Percentiles rank a stretch among this genome's conserved stretches.
phyloP scores from a whole-genome alignment of 768 basidiomycete genomes.

The Suillus americanus region DNA sequence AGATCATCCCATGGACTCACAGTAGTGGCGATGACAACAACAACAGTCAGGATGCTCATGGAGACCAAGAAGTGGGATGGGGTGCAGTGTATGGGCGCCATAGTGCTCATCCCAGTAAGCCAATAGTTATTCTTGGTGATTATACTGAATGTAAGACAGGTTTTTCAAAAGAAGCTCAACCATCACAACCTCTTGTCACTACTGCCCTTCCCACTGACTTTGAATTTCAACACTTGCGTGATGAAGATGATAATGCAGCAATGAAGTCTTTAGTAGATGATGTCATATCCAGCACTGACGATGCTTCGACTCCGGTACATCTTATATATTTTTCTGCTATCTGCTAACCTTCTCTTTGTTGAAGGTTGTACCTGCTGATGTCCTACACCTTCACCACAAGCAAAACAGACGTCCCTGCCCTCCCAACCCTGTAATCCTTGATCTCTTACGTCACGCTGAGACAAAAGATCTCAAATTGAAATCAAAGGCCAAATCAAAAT shows the following conservation, averaged over 20 bases:
- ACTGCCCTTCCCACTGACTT: neutral
- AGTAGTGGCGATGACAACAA: neutral
- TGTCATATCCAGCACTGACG: neutral
- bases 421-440: neutral
- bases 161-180: neutral
- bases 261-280: neutral
- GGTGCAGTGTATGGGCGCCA: neutral
- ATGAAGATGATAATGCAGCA: neutral
- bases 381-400: neutral
- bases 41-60: neutral
- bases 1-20: slow-evolving; percentile 3
- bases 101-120: neutral
- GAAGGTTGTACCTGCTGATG: neutral
- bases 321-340: neutral
- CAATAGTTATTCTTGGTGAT: neutral
- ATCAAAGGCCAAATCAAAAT: neutral
- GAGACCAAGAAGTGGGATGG: neutral
- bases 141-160: neutral
- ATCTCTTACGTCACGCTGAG: neutral
- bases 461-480: neutral
- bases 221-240: neutral
- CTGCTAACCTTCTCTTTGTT: no score
- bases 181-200: neutral
- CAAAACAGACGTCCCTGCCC: neutral
- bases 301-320: neutral